Evolutionary conservation across 2,329 filamentous ascomycete genomes (phyloP).

Genomic region (Huntiella decipiens): DNA sequence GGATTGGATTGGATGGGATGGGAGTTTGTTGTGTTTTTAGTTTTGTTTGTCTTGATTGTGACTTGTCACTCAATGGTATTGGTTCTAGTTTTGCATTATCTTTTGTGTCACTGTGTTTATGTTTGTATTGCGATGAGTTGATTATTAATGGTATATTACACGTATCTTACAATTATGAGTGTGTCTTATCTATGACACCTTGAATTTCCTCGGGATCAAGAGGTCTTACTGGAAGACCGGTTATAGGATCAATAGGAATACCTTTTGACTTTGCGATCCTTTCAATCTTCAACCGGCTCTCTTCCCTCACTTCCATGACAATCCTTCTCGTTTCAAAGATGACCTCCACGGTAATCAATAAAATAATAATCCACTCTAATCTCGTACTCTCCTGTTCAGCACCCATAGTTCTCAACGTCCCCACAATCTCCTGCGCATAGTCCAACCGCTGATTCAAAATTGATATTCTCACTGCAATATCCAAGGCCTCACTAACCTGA

Average conservation of each 20-base stretch:
- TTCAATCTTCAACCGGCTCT: constrained; percentile 16
- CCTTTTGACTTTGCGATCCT: constrained; percentile 7
- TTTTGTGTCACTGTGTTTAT: not conserved
- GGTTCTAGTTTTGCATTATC: not conserved
- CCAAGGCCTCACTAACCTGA: constrained; percentile 72
- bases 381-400: constrained; percentile 78
- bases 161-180: not conserved
- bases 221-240: constrained; percentile 3
- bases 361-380: constrained; percentile 90
- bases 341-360: constrained; percentile 83
- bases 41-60: constrained; percentile 2
- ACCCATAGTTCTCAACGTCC: constrained; percentile 67
- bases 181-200: not conserved
- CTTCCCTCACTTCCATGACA: constrained; percentile 39
- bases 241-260: constrained; percentile 9
- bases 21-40: constrained; percentile 1
- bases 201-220: not conserved
- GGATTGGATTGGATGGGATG: not conserved
- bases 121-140: not conserved
- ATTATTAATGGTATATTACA: not conserved
- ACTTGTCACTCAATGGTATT: not conserved
- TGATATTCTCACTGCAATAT: constrained; percentile 80
- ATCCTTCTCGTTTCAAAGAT: constrained; percentile 64
- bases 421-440: constrained; percentile 89
- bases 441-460: constrained; percentile 94